Base-by-base conservation (phyloP, 768 basidiomycete species). In the Hydnomerulius pinastri region DNA sequence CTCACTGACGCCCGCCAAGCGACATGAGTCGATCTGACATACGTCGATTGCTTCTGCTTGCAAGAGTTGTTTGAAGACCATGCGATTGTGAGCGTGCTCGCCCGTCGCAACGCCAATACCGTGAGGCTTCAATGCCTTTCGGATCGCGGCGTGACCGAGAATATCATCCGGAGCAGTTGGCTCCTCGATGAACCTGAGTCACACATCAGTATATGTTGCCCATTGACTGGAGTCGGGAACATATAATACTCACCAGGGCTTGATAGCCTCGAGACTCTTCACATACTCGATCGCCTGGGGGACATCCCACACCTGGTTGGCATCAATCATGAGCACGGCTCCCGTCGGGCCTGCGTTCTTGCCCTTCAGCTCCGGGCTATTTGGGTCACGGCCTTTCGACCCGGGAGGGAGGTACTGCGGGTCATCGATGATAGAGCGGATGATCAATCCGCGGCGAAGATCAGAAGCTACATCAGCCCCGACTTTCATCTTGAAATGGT, bases 401-500 rank as follows among this genome's bases (percentile, higher is more conserved):
- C 78, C 83, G 0, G 77, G 60, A 11, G 91, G 91, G 33, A 92
- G 81, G 65, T 89, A 85, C 54, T 83, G 80, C 4, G 92, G 91
- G 72, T 98, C 86, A 62, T 98, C 96, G 66, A 98, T 97, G 70
- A 98, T 90, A 40, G 89, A 91, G 49, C 96, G 85, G 58, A 98
- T 95, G 61, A 98, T 78, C 60, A 79, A 81, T 18, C 92, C 92
- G 46, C 95, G 85, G 43, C 92, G 86, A 44, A 94, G 74, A 70
- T 97, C 96, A 65, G 86, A 83, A 32, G 83, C 80, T 49, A 81
- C 76, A 70, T 90, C 78, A 21, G 88, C 86, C 46, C 96, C 96
- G 57, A 98, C 96, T 75, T 98, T 98, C 86, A 98, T 94, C 73
- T 98, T 98, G 82, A 98, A 98, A 73, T 97, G 94, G 73, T 92